These are phyloP conservation scores for Fusarium sp. DNA, from an alignment of 2,329 filamentous ascomycete species.

Conservation along the genomic window DNA sequence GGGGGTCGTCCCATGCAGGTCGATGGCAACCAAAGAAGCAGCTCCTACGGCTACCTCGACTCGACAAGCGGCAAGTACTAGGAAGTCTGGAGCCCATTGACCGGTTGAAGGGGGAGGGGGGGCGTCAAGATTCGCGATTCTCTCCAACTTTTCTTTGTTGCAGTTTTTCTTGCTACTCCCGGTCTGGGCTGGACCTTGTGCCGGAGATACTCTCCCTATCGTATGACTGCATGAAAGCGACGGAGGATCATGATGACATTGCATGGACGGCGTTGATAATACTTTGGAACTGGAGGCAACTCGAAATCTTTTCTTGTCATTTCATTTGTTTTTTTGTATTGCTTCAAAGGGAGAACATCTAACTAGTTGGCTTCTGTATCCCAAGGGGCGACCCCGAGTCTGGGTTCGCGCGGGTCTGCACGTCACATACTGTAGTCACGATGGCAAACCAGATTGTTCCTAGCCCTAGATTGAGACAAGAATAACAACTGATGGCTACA, in stretches of 20 bases:
- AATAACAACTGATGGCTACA: constrained; percentile 29
- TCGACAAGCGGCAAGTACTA: constrained; percentile 39
- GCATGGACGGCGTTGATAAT: constrained; percentile 26
- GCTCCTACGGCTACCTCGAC: constrained; percentile 50
- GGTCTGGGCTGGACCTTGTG: constrained; percentile 41
- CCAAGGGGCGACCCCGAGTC: constrained; percentile 7
- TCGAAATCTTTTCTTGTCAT: constrained; percentile 21
- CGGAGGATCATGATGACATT: constrained; percentile 13
- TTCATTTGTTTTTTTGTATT: constrained; percentile 27
- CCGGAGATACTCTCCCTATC: constrained; percentile 37
- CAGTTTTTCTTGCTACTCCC: constrained; percentile 36
- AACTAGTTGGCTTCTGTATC: constrained; percentile 13
- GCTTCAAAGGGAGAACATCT: constrained; percentile 2
- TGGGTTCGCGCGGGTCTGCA: constrained; percentile 16
- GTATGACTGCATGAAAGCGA: constrained; percentile 36
- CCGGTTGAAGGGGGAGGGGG: constrained; percentile 12
- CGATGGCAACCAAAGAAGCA: constrained; percentile 46
- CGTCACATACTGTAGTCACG: constrained; percentile 32
- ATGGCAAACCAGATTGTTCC: constrained; percentile 35
- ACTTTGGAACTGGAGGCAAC: constrained; percentile 34
- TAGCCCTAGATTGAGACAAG: constrained; percentile 32
- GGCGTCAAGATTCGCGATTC: neutral
- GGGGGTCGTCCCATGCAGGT: constrained; percentile 41
- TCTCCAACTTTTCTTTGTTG: constrained; percentile 5
- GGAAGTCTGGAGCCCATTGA: constrained; percentile 32